A percentile compares a stretch with the other conserved stretches of the same genome.
Conservation (phyloP, 768 basidiomycete genomes). For the Cystofilobasidium macerans region DNA sequence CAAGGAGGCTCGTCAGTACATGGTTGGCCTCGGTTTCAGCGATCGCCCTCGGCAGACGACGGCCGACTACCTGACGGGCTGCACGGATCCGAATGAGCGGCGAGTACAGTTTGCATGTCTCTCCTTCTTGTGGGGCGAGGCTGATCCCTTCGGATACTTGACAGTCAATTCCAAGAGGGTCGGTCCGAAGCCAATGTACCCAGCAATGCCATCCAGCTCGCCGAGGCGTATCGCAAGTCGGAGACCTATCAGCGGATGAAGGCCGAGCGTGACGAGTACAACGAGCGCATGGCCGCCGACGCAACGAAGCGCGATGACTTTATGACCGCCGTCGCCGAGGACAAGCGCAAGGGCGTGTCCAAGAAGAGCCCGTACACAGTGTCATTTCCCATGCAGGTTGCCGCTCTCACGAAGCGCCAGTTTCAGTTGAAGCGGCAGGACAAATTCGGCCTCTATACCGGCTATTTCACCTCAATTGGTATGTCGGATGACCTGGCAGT, state of each 20-base stretch:
- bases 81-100: constrained; percentile 69
- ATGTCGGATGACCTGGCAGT: constrained; percentile 30
- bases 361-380: constrained; percentile 74
- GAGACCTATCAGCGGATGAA: constrained; percentile 43
- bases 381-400: constrained; percentile 50
- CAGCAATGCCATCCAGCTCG: constrained; percentile 57
- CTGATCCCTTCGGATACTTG: too few relatives aligned
- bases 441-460: constrained; percentile 31
- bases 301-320: constrained; percentile 55
- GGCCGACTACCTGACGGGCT: constrained; percentile 65
- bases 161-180: too few relatives aligned
- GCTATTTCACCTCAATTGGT: constrained; percentile 29
- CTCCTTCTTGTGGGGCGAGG: too few relatives aligned
- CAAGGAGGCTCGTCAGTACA: constrained; percentile 55
- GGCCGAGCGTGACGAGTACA: constrained; percentile 50
- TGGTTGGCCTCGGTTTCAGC: constrained; percentile 56
- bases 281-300: constrained; percentile 16
- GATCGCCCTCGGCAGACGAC: constrained; percentile 71
- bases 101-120: too few relatives aligned
- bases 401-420: constrained; percentile 57
- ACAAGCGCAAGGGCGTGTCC: constrained; percentile 67
- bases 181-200: constrained; percentile 49
- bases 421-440: constrained; percentile 60
- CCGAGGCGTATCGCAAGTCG: constrained; percentile 51
- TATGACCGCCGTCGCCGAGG: constrained; percentile 57